phyloP scores from a whole-genome alignment of 108 stramenopile species.

The Cyclotella kingstonii region DNA sequence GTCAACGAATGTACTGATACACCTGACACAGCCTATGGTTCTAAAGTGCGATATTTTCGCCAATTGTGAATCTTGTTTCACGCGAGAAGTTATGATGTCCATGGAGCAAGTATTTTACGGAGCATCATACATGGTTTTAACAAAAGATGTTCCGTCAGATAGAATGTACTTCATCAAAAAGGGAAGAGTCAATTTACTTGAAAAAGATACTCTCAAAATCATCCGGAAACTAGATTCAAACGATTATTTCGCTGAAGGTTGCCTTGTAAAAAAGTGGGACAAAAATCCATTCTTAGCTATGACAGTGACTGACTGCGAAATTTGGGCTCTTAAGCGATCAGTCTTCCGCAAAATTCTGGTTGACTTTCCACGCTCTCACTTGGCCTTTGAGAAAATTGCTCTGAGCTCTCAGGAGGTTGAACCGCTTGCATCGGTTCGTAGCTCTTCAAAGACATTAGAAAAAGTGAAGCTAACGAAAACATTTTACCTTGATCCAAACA shows the following conservation, averaged over 20 bases:
- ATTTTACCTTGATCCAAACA: constrained; percentile 43
- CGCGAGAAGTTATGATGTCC: constrained; percentile 37
- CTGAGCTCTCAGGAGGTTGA: constrained; percentile 17
- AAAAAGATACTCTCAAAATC: constrained; percentile 12
- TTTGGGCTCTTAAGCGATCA: constrained; percentile 41
- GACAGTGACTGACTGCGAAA: constrained; percentile 46
- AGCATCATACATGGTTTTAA: constrained; percentile 29
- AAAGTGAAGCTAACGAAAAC: not conserved
- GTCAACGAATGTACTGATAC: constrained; percentile 26
- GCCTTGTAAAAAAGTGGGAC: constrained; percentile 36
- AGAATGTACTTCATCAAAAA: constrained; percentile 56
- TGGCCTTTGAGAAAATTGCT: constrained; percentile 8
- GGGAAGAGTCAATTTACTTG: constrained; percentile 45
- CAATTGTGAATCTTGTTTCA: constrained; percentile 37
- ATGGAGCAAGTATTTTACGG: constrained; percentile 45
- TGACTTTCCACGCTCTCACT: constrained; percentile 39
- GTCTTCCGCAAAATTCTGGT: constrained; percentile 30
- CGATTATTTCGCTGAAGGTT: constrained; percentile 48
- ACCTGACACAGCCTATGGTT: constrained; percentile 48
- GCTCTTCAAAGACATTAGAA: constrained; percentile 10
- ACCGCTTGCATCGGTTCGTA: constrained; percentile 22
- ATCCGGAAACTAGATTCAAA: constrained; percentile 31
- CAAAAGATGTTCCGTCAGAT: constrained; percentile 16
- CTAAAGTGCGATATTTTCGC: constrained; percentile 37
- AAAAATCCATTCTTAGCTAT: constrained; percentile 43